phyloP scores from a whole-genome alignment of 2,329 filamentous ascomycete genomes.

The Ceratocystis alfenasii region DNA sequence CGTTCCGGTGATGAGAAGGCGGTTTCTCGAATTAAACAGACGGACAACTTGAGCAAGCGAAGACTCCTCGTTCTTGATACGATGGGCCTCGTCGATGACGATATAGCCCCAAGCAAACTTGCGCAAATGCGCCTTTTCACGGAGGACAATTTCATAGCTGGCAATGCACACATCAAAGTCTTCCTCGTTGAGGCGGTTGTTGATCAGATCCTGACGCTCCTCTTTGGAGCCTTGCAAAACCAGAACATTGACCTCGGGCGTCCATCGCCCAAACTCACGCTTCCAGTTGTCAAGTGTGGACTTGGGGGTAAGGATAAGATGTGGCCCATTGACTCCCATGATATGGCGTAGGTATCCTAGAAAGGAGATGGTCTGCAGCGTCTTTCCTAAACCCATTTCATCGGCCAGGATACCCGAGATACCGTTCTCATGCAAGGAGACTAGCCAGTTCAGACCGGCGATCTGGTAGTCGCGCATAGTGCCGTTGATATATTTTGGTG shows the following conservation, averaged over 20 bases:
- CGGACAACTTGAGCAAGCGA: conserved; percentile 93
- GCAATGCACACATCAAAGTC: conserved; percentile 98
- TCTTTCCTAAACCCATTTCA: conserved; percentile 98
- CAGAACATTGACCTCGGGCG: conserved; percentile 85
- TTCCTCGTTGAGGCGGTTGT: conserved; percentile 80
- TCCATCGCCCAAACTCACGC: conserved; percentile 87
- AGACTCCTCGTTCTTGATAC: conserved; percentile 98
- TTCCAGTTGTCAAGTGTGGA: conserved; percentile 98
- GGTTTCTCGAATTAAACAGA: conserved; percentile 88
- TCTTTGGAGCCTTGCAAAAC: conserved; percentile 94
- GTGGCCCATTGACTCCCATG: conserved; percentile 77
- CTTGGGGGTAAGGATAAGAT: conserved; percentile 86
- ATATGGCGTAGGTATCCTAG: conserved; percentile 88
- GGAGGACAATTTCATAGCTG: conserved; percentile 96
- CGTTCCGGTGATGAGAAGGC: conserved; percentile 89
- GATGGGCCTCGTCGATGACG: conserved; percentile 94
- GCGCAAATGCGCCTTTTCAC: conserved; percentile 87
- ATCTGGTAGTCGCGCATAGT: conserved; percentile 95
- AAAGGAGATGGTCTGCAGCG: conserved; percentile 92
- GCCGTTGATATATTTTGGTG: conserved; percentile 76
- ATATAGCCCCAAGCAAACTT: conserved; percentile 99
- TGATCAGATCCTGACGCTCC: conserved; percentile 76
- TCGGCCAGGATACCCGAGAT: conserved; percentile 96
- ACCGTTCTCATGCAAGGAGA: conserved; percentile 95
- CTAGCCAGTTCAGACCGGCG: conserved; percentile 90